Percentiles rank a stretch among this genome's conserved stretches.
Evolutionary conservation across 768 basidiomycete genomes (phyloP).

Genomic region (Candolleomyces aberdarensis): DNA sequence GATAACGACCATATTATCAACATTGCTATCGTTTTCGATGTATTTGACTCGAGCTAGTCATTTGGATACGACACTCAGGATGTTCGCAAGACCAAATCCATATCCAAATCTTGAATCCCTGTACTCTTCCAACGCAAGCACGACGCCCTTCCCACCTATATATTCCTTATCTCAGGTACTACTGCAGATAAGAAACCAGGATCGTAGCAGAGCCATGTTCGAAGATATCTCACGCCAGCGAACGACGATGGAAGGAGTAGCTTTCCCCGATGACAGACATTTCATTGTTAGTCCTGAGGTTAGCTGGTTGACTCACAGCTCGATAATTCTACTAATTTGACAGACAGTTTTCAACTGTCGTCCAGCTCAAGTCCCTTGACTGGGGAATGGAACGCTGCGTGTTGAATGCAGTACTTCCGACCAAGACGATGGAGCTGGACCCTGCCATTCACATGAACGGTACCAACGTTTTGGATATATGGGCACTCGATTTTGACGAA

Average conservation of each 20-base stretch:
- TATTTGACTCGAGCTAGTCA: background rate
- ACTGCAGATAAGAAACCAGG: background rate
- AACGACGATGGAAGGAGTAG: background rate
- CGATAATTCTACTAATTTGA: background rate
- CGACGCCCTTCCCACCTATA: conserved; percentile 2
- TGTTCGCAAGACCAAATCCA: background rate
- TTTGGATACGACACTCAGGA: background rate
- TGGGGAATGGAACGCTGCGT: conserved; percentile 13
- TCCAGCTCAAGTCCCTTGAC: conserved; percentile 11
- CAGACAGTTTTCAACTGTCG: conserved; percentile 7
- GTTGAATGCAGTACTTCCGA: conserved; percentile 6
- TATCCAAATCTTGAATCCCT: background rate
- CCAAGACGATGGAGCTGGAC: conserved; percentile 1
- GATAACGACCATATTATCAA: background rate
- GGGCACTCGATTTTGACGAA: conserved; percentile 7
- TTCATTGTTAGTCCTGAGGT: conserved; percentile 7
- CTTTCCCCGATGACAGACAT: conserved; percentile 10
- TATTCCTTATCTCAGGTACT: conserved; percentile 3
- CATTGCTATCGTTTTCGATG: background rate
- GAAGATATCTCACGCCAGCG: conserved; percentile 3
- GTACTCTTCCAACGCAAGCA: background rate
- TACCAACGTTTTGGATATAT: conserved; percentile 6
- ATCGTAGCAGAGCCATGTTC: background rate
- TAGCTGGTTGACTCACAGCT: background rate
- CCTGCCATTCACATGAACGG: conserved; percentile 1